phyloP scores from a whole-genome alignment of 1,284 basidiomycete genomes.

The Pisolithus thermaeus region DNA sequence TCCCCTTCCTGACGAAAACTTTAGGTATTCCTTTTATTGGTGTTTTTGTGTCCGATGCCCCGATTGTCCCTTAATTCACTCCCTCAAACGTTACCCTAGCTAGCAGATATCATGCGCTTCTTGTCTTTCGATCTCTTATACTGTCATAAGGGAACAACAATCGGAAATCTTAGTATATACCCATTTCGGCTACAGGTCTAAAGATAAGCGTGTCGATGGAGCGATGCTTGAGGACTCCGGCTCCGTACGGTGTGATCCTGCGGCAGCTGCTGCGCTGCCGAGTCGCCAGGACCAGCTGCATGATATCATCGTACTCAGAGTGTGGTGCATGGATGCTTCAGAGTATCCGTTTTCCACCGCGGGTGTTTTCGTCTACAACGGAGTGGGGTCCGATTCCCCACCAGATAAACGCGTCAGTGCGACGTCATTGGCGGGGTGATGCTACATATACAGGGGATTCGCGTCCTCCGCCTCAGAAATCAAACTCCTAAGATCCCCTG shows the following conservation, averaged over 20 bases:
- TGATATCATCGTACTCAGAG: not conserved
- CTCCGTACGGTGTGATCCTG: not conserved
- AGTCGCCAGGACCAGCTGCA: too few species aligned
- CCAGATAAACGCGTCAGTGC: too few species aligned
- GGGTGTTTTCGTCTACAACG: too few species aligned
- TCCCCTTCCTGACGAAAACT: slow-evolving; percentile 30
- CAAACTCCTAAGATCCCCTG: too few species aligned
- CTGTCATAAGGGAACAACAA: slow-evolving; percentile 1
- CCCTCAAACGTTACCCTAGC: slow-evolving; percentile 23
- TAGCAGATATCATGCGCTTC: slow-evolving; percentile 12
- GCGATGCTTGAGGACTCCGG: not conserved
- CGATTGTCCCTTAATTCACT: slow-evolving; percentile 26
- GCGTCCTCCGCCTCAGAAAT: too few species aligned
- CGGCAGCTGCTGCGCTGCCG: not conserved
- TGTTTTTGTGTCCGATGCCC: slow-evolving; percentile 26
- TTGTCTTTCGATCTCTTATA: slow-evolving; percentile 6
- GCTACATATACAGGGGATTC: too few species aligned
- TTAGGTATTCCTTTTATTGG: slow-evolving; percentile 30
- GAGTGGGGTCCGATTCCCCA: too few species aligned
- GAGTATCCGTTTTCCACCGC: too few species aligned
- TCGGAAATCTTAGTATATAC: slow-evolving; percentile 4
- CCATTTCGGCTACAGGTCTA: not conserved
- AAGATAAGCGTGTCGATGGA: not conserved
- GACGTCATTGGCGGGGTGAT: too few species aligned
- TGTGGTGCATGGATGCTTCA: too few species aligned